A percentile compares a stretch with the other conserved stretches of the same genome.
These are phyloP conservation scores for Pseudohalonectria lignicola DNA, from an alignment of 2,329 filamentous ascomycete genomes.

Conservation along the genomic window DNA sequence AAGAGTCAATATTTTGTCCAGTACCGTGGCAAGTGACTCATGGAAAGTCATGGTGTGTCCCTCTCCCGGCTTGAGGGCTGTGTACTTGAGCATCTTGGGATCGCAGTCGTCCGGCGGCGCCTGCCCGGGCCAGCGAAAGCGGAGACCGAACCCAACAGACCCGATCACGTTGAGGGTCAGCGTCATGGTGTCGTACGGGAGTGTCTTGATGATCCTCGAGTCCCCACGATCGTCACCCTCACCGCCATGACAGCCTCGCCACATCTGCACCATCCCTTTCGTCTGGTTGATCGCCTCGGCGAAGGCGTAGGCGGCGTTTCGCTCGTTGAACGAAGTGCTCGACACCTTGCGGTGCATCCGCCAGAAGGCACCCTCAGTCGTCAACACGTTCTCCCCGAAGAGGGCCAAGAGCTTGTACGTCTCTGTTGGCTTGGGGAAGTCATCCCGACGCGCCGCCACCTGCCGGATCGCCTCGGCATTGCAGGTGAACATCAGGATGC, in stretches of 20 bases:
- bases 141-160: constrained; percentile 61
- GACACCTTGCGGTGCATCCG: constrained; percentile 63
- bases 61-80: constrained; percentile 28
- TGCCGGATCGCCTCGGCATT: constrained; percentile 56
- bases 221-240: constrained; percentile 17
- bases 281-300: constrained; percentile 52
- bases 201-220: constrained; percentile 37
- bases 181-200: constrained; percentile 55
- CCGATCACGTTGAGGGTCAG: constrained; percentile 46
- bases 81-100: constrained; percentile 35
- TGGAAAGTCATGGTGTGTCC: constrained; percentile 57
- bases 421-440: constrained; percentile 58
- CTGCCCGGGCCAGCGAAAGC: constrained; percentile 53
- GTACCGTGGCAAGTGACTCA: constrained; percentile 46
- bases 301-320: constrained; percentile 58
- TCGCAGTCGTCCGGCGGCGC: constrained; percentile 28
- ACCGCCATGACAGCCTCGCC: constrained; percentile 34
- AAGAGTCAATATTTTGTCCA: constrained; percentile 53
- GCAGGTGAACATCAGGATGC: constrained; percentile 42
- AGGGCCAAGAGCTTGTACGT: constrained; percentile 49
- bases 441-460: constrained; percentile 53
- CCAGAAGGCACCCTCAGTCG: constrained; percentile 60
- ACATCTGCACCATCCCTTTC: constrained; percentile 46
- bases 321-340: constrained; percentile 64
- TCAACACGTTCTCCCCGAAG: constrained; percentile 63